phyloP scores from a whole-genome alignment of 177 flowering plant species.

The Vitis hybrid region DNA sequence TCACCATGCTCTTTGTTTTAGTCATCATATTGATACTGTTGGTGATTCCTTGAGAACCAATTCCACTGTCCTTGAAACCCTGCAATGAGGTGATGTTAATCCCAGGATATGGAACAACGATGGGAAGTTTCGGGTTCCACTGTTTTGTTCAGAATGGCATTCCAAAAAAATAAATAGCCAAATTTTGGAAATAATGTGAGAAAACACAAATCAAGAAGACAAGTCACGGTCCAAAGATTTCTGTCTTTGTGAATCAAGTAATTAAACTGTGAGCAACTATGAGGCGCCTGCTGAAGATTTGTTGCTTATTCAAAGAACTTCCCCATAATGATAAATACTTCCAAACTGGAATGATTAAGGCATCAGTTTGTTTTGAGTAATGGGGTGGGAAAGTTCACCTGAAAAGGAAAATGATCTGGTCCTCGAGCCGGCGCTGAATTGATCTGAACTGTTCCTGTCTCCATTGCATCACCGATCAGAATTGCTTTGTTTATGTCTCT shows the following conservation, averaged over 20 bases:
- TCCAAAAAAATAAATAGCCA: not conserved
- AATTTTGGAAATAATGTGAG: too few relatives aligned
- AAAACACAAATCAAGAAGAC: too few relatives aligned
- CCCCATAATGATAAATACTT: too few relatives aligned
- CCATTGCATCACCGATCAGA: slow-evolving; percentile 96
- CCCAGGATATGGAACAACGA: not conserved
- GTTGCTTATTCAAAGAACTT: too few relatives aligned
- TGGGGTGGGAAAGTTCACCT: slow-evolving; percentile 40
- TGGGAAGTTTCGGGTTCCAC: too few relatives aligned
- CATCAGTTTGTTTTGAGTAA: too few relatives aligned
- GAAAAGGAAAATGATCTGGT: slow-evolving; percentile 99
- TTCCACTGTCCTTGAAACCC: slow-evolving; percentile 97
- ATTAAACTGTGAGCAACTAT: too few relatives aligned
- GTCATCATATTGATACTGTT: slow-evolving; percentile 98
- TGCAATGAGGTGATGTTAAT: slow-evolving; percentile 21
- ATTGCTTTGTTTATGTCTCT: slow-evolving; percentile 98
- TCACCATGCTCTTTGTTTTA: slow-evolving; percentile 88
- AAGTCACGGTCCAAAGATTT: too few relatives aligned
- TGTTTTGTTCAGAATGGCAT: not conserved
- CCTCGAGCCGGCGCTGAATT: slow-evolving; percentile 99
- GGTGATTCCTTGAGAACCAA: slow-evolving; percentile 96
- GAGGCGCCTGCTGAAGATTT: too few relatives aligned
- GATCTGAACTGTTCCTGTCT: slow-evolving; percentile 95
- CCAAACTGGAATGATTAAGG: too few relatives aligned
- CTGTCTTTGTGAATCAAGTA: too few relatives aligned